These are phyloP conservation scores for Purpureocillium takamizusanense DNA, from an alignment of 2,329 filamentous ascomycete species.

Conservation along the genomic window DNA sequence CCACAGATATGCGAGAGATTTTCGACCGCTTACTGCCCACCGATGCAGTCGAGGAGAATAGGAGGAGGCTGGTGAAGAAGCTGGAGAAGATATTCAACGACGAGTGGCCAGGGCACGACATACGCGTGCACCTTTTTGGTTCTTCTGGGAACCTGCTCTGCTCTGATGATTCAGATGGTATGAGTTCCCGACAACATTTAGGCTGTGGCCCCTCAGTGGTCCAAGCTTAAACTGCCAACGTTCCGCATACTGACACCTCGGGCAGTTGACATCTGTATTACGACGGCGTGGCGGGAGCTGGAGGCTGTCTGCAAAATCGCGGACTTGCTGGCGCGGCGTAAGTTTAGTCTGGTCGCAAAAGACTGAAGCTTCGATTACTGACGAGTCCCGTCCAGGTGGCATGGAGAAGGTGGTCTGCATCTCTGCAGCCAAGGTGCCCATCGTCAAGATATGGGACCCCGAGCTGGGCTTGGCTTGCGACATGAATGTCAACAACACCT, in stretches of 20 bases:
- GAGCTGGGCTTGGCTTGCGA: conserved; percentile 84
- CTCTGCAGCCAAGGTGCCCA: conserved; percentile 89
- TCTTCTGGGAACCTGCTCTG: conserved; percentile 93
- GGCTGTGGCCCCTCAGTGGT: not conserved
- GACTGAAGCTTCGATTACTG: conserved; percentile 15
- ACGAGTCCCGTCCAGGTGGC: conserved; percentile 55
- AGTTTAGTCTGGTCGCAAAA: conserved; percentile 22
- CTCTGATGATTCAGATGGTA: conserved; percentile 93
- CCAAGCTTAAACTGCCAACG: conserved; percentile 4
- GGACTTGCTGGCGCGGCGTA: conserved; percentile 76
- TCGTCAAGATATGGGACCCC: conserved; percentile 98
- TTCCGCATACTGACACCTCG: conserved; percentile 18
- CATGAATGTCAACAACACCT: conserved; percentile 97
- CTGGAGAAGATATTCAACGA: conserved; percentile 80
- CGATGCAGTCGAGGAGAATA: conserved; percentile 64
- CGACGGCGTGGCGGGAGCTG: conserved; percentile 77
- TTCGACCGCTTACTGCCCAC: conserved; percentile 82
- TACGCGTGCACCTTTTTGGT: conserved; percentile 90
- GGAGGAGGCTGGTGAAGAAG: conserved; percentile 73
- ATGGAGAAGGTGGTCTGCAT: conserved; percentile 97
- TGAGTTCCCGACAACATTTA: conserved; percentile 19
- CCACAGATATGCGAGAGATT: conserved; percentile 73
- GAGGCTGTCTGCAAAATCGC: conserved; percentile 89
- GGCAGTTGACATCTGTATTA: conserved; percentile 93
- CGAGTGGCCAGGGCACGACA: conserved; percentile 85